Conservation (phyloP, 2,329 filamentous ascomycete genomes). For the Xylariaceae sp. region DNA sequence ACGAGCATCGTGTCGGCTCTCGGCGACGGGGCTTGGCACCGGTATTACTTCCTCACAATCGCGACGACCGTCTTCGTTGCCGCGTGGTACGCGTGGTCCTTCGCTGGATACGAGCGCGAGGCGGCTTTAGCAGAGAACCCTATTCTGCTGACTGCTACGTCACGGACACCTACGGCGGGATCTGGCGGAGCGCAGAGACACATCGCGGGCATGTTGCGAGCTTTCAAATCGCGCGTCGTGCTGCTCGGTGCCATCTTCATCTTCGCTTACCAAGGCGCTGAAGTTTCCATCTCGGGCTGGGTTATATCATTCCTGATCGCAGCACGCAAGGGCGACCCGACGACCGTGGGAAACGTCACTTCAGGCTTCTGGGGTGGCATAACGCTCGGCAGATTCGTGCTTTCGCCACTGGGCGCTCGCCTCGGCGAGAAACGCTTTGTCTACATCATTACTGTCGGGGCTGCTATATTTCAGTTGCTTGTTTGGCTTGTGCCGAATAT, state of each 20-base stretch:
- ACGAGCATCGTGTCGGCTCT: conserved; percentile 62
- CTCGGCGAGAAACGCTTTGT: conserved; percentile 71
- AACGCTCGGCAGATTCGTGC: conserved; percentile 68
- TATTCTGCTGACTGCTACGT: conserved; percentile 5
- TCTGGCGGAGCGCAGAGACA: conserved; percentile 15
- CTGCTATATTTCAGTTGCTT: conserved; percentile 66
- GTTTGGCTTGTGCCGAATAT: conserved; percentile 76
- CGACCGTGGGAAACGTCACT: conserved; percentile 74
- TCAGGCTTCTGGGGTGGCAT: conserved; percentile 70
- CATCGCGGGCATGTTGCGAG: conserved; percentile 43
- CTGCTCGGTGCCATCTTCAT: conserved; percentile 76
- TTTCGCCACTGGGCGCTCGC: conserved; percentile 61
- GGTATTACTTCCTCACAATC: conserved; percentile 68
- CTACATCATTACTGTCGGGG: conserved; percentile 56
- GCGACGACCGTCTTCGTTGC: conserved; percentile 54
- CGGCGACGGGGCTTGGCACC: conserved; percentile 56
- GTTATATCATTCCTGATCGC: conserved; percentile 80
- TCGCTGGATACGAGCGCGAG: conserved; percentile 67
- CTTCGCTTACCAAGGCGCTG: conserved; percentile 80
- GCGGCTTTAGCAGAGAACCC: conserved; percentile 30
- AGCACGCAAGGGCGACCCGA: conserved; percentile 64
- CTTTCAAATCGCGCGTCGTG: conserved; percentile 54
- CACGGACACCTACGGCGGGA: conserved; percentile 2
- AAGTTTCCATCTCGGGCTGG: conserved; percentile 82
- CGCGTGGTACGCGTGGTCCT: conserved; percentile 61